Base-by-base conservation (phyloP, 2,329 filamentous ascomycete species). In the Sclerotiophoma versabilis region DNA sequence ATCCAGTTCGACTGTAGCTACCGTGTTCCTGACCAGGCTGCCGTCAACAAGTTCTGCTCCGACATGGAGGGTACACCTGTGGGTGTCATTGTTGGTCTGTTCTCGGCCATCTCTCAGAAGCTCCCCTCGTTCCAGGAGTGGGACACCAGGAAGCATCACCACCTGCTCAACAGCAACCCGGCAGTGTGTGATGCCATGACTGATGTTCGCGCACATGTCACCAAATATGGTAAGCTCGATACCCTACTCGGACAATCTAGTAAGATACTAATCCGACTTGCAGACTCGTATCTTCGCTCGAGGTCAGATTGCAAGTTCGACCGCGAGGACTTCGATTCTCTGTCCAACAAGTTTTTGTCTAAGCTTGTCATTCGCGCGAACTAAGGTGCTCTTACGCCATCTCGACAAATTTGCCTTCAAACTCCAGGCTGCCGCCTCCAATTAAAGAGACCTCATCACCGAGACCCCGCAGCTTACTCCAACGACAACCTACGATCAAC, bases 1-100 rank as follows among this genome's bases (percentile, higher is more conserved):
- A 97, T 98, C 87, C 93, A 98, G 76, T 98, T 97, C 72, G 93
- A 98, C 79, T 96, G 91, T 83, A 91, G 96, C 79, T 98, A 96
- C 83, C 90, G 93, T 46, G 88, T 96, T 3, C 92, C 91, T 4
- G 93, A 97, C 74, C 84, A 89, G 48, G 83, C 84, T 43, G 89
- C 90, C 5, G 93, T 96, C 59, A 87, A 93, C 71, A 96, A 96
- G 80, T 98, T 98, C 83, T 97, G 93, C 81, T 86, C 82, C 54
- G 93, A 98, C 72, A 98, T 98, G 93, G 93, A 98, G 80, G 91
- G 90, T 9, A 96, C 90, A 7, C 93, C 93, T 0, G 93, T 98
- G 34, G 93, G 93, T 67, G 93, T 98, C 68, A 96, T 98, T 69
- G 92, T 96, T 61, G 93, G 93, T 38, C 85, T 98, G 25, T 98